Evolutionary conservation across 2,329 filamentous ascomycete species (phyloP).

Genomic region (Aspergillus sp.): DNA sequence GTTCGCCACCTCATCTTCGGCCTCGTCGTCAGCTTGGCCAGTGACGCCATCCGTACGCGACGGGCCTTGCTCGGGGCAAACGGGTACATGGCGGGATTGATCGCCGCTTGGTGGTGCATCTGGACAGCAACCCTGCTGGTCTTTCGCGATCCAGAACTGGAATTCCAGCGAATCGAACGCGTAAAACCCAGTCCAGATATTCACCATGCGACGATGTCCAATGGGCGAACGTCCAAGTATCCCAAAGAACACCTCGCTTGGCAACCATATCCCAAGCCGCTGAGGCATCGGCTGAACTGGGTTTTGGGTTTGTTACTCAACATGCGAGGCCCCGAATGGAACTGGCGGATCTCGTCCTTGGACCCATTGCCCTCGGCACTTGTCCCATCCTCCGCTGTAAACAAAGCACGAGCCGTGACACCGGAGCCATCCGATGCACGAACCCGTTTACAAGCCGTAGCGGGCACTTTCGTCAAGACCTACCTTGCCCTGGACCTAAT

Average conservation of each 20-base stretch:
- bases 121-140: slow-evolving; percentile 54
- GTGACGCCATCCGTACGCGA: slow-evolving; percentile 43
- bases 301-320: slow-evolving; percentile 55
- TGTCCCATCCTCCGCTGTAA: slow-evolving; percentile 18
- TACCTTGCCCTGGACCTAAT: slow-evolving; percentile 70
- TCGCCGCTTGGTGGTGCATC: slow-evolving; percentile 53
- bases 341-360: slow-evolving; percentile 53
- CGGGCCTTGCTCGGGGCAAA: slow-evolving; percentile 50
- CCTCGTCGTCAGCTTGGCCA: slow-evolving; percentile 41
- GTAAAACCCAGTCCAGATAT: background rate
- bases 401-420: slow-evolving; percentile 1
- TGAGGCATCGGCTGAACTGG: slow-evolving; percentile 58
- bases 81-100: slow-evolving; percentile 55
- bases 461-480: slow-evolving; percentile 49
- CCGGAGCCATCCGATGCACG: slow-evolving; percentile 32
- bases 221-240: background rate
- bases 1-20: slow-evolving; percentile 47
- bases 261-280: slow-evolving; percentile 52
- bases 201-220: background rate
- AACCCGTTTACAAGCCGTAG: slow-evolving; percentile 46
- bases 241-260: slow-evolving; percentile 40
- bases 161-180: slow-evolving; percentile 57
- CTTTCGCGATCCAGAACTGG: slow-evolving; percentile 53
- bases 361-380: slow-evolving; percentile 30
- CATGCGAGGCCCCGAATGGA: slow-evolving; percentile 61